Conservation (phyloP, 176 grass and related monocot species). For the Carex parvula region DNA sequence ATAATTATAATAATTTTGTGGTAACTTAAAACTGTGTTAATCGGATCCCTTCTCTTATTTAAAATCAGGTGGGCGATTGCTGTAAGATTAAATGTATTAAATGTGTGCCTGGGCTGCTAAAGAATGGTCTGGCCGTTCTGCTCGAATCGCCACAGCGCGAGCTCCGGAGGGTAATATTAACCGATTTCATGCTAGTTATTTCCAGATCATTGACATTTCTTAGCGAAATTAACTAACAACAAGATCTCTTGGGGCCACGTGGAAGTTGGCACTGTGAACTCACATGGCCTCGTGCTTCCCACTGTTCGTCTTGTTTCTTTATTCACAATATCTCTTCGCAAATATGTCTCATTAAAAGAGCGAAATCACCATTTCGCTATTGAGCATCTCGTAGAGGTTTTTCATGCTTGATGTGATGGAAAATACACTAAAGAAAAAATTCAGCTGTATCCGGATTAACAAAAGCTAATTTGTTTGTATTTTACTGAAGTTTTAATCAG, state of each 20-base stretch:
- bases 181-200: not conserved
- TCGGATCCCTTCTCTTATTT: no score
- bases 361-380: not conserved
- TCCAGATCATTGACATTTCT: conserved; percentile 10
- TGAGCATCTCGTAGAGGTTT: not conserved
- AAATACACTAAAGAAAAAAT: not conserved
- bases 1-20: no score
- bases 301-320: not conserved
- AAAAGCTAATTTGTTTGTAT: no score
- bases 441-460: no score
- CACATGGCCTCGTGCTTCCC: conserved; percentile 20
- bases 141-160: no score
- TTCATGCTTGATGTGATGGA: not conserved
- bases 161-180: not conserved
- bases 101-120: no score
- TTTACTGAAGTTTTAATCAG: no score
- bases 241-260: not conserved
- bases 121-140: no score
- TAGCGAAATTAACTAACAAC: not conserved
- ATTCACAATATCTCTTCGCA: not conserved
- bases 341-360: not conserved
- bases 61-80: no score
- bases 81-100: no score
- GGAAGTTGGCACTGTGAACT: not conserved
- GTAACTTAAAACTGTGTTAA: no score